Conservation (phyloP, 192 early-diverging fungal species). For the Podila minutissima region DNA sequence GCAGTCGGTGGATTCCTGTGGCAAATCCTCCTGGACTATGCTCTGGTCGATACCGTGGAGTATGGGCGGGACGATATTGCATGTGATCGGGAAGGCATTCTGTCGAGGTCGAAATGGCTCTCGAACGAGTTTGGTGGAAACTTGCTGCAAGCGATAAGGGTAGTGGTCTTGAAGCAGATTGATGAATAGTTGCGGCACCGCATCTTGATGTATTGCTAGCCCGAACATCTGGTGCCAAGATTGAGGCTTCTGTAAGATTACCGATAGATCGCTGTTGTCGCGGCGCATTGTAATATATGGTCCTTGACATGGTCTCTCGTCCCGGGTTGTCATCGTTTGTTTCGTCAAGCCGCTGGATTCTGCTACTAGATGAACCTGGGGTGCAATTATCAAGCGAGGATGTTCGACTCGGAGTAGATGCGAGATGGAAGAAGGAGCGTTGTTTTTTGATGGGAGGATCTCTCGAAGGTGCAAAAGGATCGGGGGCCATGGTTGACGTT, state of each 20-base stretch:
- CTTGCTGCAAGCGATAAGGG: too few relatives aligned
- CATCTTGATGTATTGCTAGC: background rate
- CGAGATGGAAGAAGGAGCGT: background rate
- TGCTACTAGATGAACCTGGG: background rate
- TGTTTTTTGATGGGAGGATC: background rate
- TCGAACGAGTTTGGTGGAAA: too few relatives aligned
- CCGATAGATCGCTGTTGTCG: background rate
- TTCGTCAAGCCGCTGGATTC: too few relatives aligned
- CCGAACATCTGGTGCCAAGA: background rate
- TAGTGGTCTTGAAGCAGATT: too few relatives aligned
- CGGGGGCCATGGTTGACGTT: background rate
- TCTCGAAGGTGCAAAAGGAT: background rate
- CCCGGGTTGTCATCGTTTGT: too few relatives aligned
- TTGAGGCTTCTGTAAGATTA: background rate
- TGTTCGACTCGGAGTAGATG: background rate
- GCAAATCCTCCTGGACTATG: too few relatives aligned
- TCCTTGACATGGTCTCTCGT: background rate
- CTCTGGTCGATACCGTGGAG: too few relatives aligned
- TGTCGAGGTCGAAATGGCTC: too few relatives aligned
- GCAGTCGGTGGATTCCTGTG: too few relatives aligned
- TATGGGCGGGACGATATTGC: too few relatives aligned
- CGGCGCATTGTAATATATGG: background rate
- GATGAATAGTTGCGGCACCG: too few relatives aligned
- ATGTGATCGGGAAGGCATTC: too few relatives aligned
- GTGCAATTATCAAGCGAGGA: background rate